phyloP scores from a whole-genome alignment of 1,284 basidiomycete genomes.

The Naganishia albida region DNA sequence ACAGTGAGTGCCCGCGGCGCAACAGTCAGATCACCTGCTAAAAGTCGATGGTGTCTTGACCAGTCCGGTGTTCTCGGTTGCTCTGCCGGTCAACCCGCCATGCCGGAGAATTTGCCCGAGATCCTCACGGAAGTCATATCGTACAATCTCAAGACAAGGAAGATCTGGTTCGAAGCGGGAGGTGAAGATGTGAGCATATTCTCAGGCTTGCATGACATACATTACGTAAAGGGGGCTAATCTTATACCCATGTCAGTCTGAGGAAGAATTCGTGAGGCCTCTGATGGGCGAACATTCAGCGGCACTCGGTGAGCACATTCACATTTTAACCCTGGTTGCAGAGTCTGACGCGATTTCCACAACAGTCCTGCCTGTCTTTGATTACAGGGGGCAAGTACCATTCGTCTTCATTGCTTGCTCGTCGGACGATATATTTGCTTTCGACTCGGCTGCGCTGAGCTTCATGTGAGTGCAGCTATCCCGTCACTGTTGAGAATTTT shows the following conservation, averaged over 20 bases:
- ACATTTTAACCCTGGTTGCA: background rate
- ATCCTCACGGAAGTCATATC: slow-evolving; percentile 46
- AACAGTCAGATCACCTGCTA: no score
- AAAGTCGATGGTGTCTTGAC: background rate
- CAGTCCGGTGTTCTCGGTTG: slow-evolving; percentile 24
- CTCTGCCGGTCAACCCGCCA: background rate
- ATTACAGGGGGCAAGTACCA: slow-evolving; percentile 46
- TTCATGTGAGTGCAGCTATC: slow-evolving; percentile 37
- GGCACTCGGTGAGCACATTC: slow-evolving; percentile 4
- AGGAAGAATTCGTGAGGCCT: slow-evolving; percentile 19
- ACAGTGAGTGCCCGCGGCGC: background rate
- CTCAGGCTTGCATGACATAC: slow-evolving; percentile 28
- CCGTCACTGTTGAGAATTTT: background rate
- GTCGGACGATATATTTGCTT: slow-evolving; percentile 47
- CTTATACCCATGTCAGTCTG: background rate
- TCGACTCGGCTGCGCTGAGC: slow-evolving; percentile 44
- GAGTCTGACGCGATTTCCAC: background rate
- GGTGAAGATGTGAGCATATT: slow-evolving; percentile 32
- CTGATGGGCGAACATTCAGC: slow-evolving; percentile 14
- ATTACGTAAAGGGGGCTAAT: background rate
- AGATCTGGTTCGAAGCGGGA: slow-evolving; percentile 46
- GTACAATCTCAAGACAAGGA: slow-evolving; percentile 43
- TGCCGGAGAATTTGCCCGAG: slow-evolving; percentile 40
- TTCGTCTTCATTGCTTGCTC: slow-evolving; percentile 49
- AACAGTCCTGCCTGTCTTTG: slow-evolving; percentile 47